phyloP scores from a whole-genome alignment of 1,284 basidiomycete genomes.

The Ganoderma meredithae region DNA sequence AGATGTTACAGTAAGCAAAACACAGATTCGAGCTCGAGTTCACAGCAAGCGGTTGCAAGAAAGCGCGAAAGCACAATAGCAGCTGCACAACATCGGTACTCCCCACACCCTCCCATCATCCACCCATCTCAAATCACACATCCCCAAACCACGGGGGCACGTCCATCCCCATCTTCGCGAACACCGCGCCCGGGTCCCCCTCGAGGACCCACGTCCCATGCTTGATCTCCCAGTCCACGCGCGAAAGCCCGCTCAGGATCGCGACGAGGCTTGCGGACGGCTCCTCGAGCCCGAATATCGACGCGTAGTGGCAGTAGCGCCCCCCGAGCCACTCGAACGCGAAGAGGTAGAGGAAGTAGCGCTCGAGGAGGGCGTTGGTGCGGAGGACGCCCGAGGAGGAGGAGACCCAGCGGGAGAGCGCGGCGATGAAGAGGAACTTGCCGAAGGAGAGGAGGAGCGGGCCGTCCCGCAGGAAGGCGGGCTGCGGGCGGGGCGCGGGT shows the following conservation, averaged over 20 bases:
- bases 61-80: not conserved
- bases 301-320: constrained; percentile 6
- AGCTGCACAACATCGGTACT: not conserved
- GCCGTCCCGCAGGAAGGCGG: not conserved
- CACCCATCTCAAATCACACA: not conserved
- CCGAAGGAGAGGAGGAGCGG: not conserved
- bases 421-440: not conserved
- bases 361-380: constrained; percentile 8
- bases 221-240: not conserved
- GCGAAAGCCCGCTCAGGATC: not conserved
- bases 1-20: not conserved
- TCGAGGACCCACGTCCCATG: not conserved
- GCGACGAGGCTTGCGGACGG: not conserved
- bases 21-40: not conserved
- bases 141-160: not conserved
- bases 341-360: constrained; percentile 1
- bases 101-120: no score
- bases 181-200: not conserved
- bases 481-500: not conserved
- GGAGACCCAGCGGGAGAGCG: not conserved
- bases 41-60: not conserved
- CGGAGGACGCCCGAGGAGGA: not conserved
- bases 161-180: not conserved
- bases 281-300: not conserved
- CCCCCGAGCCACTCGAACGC: constrained; percentile 5